Base-by-base conservation (phyloP, 345 rosid genomes). In the Conringia planisiliqua region DNA sequence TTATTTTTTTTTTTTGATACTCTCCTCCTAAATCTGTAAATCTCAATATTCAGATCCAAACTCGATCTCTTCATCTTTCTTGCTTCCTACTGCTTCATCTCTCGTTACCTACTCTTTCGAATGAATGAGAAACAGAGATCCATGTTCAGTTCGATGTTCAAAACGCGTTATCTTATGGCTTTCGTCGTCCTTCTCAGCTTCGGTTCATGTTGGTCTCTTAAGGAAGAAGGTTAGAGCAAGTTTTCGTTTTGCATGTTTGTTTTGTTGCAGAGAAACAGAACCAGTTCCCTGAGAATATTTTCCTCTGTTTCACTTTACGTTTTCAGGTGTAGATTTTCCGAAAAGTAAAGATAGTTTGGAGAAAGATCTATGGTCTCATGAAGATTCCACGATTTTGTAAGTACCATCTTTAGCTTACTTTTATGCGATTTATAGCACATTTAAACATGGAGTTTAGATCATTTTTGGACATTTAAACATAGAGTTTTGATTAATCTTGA, bases 221-320 rank as follows among this genome's bases (percentile, higher is more conserved):
- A 86, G 39, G 82, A 81, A 11, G 89, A 88, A 82, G 96, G 97
- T 92, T 22, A 79, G 2, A 54, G 32, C 2, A n/a, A n/a, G 17
- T 10, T 27, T 9, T 16, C 33, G 14, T 17, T n/a, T n/a, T 62
- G 75, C 20, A 7, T 27, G 24, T 40, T 6, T 29, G 16, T 44
- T 58, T 68, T 33, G 55, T 73, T 66, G 14, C 38, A 11, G 10
- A 43, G 72, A 54, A 72, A 63, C 38, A 48, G 33, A 69, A 67
- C 63, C 26, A 68, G n/a, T 20, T 40, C 18, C n/a, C 56, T 29
- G 14, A 56, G 14, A 35, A 47, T 13, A 4, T 43, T 17, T 22
- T 51, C 42, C 24, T 52, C 35, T 40, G 64, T 73, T 71, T 64
- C 8, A 40, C 44, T 71, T 67, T 69, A 62, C 33, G 66, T 58